phyloP scores from a whole-genome alignment of 805 yeast genomes.

The Alloascoidea africana region DNA sequence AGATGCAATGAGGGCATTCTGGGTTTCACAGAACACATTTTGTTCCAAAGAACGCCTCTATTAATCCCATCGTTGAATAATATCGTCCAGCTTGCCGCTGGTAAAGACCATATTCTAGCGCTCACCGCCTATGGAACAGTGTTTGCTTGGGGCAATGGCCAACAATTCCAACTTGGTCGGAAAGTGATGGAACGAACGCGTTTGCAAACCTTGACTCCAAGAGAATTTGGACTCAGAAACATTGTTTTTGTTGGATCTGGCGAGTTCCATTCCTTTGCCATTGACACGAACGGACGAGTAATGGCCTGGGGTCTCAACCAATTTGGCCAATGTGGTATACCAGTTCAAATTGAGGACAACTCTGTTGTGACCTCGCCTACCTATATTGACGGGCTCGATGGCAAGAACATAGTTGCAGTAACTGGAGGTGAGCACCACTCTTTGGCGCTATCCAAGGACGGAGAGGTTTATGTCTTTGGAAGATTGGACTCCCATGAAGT shows the following conservation, averaged over 20 bases:
- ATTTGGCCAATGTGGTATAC: conserved; percentile 88
- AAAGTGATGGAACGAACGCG: conserved; percentile 68
- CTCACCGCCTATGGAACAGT: conserved; percentile 76
- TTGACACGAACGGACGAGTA: conserved; percentile 55
- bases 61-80: conserved; percentile 46
- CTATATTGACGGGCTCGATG: conserved; percentile 46
- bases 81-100: conserved; percentile 74
- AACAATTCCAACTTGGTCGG: conserved; percentile 84
- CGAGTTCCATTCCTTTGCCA: conserved; percentile 91
- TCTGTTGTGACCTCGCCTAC: conserved; percentile 70
- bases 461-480: conserved; percentile 76
- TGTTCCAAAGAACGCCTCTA: conserved; percentile 53
- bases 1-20: conserved; percentile 77
- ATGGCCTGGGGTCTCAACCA: conserved; percentile 94
- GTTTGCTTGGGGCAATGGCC: conserved; percentile 96
- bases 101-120: conserved; percentile 85
- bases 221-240: conserved; percentile 69
- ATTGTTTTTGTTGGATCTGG: conserved; percentile 80
- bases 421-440: conserved; percentile 96
- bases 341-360: conserved; percentile 72
- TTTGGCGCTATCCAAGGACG: conserved; percentile 53
- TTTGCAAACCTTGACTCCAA: conserved; percentile 59
- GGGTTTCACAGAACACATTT: conserved; percentile 57
- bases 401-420: conserved; percentile 40
- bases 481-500: conserved; percentile 88